Evolutionary conservation across 2,329 filamentous ascomycete genomes (phyloP).

Genomic region (Venturia pyrina): DNA sequence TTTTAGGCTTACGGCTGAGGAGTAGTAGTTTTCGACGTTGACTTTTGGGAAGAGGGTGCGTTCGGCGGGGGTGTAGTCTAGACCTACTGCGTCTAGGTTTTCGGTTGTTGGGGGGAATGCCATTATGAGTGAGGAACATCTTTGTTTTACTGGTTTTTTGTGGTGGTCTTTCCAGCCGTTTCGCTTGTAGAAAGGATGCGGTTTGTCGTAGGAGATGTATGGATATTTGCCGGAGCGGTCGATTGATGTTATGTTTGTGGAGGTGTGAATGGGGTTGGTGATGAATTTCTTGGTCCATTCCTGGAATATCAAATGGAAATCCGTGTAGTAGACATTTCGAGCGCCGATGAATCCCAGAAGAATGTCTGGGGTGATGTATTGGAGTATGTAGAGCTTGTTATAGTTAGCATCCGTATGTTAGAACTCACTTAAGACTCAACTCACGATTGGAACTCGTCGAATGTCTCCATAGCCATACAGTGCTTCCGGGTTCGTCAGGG

Average conservation of each 20-base stretch:
- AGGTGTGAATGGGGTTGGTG: conserved; percentile 23
- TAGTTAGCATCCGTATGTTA: conserved; percentile 17
- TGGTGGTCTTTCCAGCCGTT: not conserved
- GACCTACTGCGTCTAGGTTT: conserved; percentile 23
- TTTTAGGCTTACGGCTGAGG: conserved; percentile 23
- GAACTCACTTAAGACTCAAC: conserved; percentile 15
- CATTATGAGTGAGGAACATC: conserved; percentile 26
- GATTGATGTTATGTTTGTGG: conserved; percentile 25
- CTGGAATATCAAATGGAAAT: conserved; percentile 27
- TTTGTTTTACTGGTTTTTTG: conserved; percentile 16
- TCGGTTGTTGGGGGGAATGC: conserved; percentile 26
- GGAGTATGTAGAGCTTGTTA: conserved; percentile 26
- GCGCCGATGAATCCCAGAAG: conserved; percentile 26
- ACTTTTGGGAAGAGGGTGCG: conserved; percentile 24
- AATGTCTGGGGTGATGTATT: conserved; percentile 30
- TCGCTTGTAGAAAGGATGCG: not conserved
- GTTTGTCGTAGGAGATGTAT: not conserved
- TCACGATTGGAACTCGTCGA: conserved; percentile 27
- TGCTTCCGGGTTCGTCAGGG: conserved; percentile 26
- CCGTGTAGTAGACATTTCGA: conserved; percentile 27
- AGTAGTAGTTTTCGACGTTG: conserved; percentile 27
- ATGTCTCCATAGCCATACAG: conserved; percentile 30
- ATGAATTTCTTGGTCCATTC: conserved; percentile 23
- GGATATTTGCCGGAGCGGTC: not conserved
- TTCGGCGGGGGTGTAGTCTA: conserved; percentile 26